Conservation (phyloP, 2,329 filamentous ascomycete species). For the Stagonosporopsis vannaccii region DNA sequence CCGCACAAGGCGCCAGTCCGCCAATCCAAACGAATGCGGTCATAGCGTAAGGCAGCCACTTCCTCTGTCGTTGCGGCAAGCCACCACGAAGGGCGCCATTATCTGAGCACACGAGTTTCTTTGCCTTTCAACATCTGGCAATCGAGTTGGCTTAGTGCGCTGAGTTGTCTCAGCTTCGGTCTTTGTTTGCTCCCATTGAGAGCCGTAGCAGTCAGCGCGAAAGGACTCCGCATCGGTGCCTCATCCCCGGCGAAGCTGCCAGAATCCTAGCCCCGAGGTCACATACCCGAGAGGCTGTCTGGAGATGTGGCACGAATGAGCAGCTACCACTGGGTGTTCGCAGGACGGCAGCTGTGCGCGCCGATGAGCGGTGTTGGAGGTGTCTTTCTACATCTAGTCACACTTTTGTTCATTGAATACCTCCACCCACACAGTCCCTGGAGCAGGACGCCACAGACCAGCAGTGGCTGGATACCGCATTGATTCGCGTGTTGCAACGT, state of each 20-base stretch:
- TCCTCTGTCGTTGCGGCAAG: neutral
- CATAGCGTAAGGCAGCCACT: conserved; percentile 17
- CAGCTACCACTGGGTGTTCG: neutral
- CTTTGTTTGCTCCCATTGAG: neutral
- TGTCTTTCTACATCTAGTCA: neutral
- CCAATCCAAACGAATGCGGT: conserved; percentile 1
- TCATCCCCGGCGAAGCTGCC: conserved; percentile 1
- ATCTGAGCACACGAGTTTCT: neutral
- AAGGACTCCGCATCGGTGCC: conserved; percentile 10
- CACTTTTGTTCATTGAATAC: too few species aligned
- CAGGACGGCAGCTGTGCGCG: neutral
- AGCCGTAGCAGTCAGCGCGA: neutral
- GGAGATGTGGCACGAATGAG: neutral
- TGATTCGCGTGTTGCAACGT: neutral
- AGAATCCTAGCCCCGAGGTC: neutral
- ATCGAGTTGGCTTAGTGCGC: neutral
- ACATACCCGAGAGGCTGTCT: neutral
- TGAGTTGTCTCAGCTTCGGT: neutral
- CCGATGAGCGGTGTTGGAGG: neutral
- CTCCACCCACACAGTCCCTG: too few species aligned
- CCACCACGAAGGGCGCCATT: conserved; percentile 7
- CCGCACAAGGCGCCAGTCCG: conserved; percentile 14
- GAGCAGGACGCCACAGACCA: neutral
- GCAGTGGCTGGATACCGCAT: neutral
- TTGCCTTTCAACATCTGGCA: neutral